Base-by-base conservation (phyloP, 75 land plant species). In the Selaginella tamariscina region DNA sequence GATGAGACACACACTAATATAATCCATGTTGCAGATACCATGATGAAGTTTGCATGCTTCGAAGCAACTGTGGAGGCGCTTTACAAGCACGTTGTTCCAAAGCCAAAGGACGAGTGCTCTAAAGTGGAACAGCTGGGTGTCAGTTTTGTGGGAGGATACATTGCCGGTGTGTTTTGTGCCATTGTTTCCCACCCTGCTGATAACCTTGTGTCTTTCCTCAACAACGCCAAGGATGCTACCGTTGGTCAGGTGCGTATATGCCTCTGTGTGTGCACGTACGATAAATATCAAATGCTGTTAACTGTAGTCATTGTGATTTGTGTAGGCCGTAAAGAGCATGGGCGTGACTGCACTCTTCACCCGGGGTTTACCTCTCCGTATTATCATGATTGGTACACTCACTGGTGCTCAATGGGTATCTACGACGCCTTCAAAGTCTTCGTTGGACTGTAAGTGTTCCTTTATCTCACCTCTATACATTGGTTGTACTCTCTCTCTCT, bases 21-120 rank as follows among this genome's bases (percentile, higher is more conserved):
- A 21, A 27, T 8, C 13, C 55, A 5, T 39, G 1, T 0, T 28
- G 22, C 11, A 22, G 70, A 79, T 67, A 79, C 81, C 1, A 79
- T 79, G 81, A 77, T 77, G 80, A 79, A 79, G 71, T 79, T 79
- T 64, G 80, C 81, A 21, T 65, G 79, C 0, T 79, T 79, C 55
- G 81, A 79, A 54, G 71, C 64, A 70, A 77, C 75, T 23, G 80
- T 77, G 54, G n/a, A 76, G 31, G 62, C 74, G 32, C 32, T 79
- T 32, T 79, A 79, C 70, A 66, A 72, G 70, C 64, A 79, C 55
- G 70, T 75, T 27, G 29, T 78, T 29, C 79, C 80, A 1, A 56
- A n/a, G 20, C 78, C 78, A 24, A 78, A 75, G 73, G 72, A 70
- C 24, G 73, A 75, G 44, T 71, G 73, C 65, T 70, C 74, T n/a